phyloP scores from a whole-genome alignment of 768 basidiomycete genomes.

The Xerocomellus amylosporus region DNA sequence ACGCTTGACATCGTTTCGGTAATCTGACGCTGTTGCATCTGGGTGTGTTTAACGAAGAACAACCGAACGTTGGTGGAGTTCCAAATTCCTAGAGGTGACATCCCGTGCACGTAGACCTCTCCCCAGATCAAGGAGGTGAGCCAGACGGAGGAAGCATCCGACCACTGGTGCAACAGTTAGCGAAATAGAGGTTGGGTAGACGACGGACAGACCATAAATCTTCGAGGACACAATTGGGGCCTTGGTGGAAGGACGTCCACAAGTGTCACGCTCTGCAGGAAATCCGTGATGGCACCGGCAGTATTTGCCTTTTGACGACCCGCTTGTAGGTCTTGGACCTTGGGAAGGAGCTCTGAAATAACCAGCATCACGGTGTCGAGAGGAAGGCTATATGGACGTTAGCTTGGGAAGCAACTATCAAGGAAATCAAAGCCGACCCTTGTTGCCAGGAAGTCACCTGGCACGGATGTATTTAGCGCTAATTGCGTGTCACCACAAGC shows the following conservation, averaged over 20 bases:
- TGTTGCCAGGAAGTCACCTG: constrained; percentile 95
- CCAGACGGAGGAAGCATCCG: constrained; percentile 89
- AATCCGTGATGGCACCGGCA: constrained; percentile 67
- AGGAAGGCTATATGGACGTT: constrained; percentile 58
- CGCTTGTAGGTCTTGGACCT: constrained; percentile 76
- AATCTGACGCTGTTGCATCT: constrained; percentile 63
- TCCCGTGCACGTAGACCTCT: constrained; percentile 86
- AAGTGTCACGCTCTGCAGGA: constrained; percentile 68
- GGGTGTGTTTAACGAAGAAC: constrained; percentile 89
- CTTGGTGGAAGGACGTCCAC: constrained; percentile 70
- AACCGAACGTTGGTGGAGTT: constrained; percentile 84
- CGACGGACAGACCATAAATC: constrained; percentile 61
- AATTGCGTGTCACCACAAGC: not conserved
- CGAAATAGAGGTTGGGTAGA: not conserved
- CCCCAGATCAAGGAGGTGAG: constrained; percentile 94
- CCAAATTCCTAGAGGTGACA: constrained; percentile 88
- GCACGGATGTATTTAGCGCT: constrained; percentile 1
- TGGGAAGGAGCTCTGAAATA: constrained; percentile 85
- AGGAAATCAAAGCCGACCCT: constrained; percentile 52
- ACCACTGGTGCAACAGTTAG: constrained; percentile 59
- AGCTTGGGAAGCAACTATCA: constrained; percentile 4
- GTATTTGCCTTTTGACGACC: constrained; percentile 62
- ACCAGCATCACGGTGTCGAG: constrained; percentile 84
- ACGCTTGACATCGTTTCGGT: constrained; percentile 79
- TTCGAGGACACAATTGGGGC: constrained; percentile 62